Percentiles rank a stretch among this genome's conserved stretches.
Evolutionary conservation across 2,329 filamentous ascomycete genomes (phyloP).

Genomic region (Neofusicoccum sp.): DNA sequence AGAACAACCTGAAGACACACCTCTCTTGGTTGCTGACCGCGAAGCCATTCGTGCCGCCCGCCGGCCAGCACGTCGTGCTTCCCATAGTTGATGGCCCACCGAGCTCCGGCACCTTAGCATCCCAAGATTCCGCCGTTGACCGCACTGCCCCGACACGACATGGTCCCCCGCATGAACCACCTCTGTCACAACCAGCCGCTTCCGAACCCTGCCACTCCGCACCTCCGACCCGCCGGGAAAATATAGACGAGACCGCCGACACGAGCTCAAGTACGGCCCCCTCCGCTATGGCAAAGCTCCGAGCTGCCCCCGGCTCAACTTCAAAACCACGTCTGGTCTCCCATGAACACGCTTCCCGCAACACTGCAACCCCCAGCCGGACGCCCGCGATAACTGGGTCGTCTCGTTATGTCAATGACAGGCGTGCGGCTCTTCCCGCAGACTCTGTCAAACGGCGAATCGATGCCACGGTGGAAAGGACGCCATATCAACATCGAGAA

Average conservation of each 20-base stretch:
- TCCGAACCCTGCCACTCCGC: constrained; percentile 28
- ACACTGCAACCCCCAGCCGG: not conserved
- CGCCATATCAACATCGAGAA: not conserved
- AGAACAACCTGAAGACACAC: constrained; percentile 52
- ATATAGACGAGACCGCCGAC: not conserved
- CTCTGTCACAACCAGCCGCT: constrained; percentile 26
- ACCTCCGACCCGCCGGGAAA: constrained; percentile 24
- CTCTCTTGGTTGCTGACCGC: constrained; percentile 51
- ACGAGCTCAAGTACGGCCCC: not conserved
- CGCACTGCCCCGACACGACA: constrained; percentile 18
- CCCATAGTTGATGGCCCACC: not conserved
- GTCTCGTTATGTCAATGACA: not conserved
- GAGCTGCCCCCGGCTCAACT: constrained; percentile 46
- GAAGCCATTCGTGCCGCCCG: constrained; percentile 48
- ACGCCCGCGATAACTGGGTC: not conserved
- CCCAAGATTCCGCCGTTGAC: constrained; percentile 25
- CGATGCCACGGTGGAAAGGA: not conserved
- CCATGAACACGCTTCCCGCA: constrained; percentile 21
- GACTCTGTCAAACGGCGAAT: not conserved
- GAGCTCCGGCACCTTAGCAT: constrained; percentile 32
- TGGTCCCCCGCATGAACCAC: constrained; percentile 28
- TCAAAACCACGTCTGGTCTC: constrained; percentile 41
- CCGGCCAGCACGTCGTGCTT: not conserved
- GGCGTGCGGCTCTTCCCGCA: constrained; percentile 9
- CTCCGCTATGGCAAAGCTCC: constrained; percentile 47